These are phyloP conservation scores for Fimicolochytrium jonesii DNA, from an alignment of 192 early-diverging fungal species.

Conservation along the genomic window DNA sequence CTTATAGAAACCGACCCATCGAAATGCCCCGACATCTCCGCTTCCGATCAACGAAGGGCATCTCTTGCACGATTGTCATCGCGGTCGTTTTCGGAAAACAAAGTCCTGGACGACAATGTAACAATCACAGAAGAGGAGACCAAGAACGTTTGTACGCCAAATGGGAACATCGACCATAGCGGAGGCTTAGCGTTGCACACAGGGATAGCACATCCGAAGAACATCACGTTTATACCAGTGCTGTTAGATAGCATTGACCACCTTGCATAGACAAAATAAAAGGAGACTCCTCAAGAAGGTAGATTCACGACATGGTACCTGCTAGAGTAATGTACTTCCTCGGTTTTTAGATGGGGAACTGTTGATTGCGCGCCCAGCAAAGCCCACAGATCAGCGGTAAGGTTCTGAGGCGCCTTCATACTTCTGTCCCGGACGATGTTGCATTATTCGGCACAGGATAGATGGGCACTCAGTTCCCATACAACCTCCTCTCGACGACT, in stretches of 20 bases:
- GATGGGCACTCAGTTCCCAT: background rate
- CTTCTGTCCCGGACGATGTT: background rate
- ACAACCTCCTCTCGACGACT: background rate
- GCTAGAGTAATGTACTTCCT: background rate
- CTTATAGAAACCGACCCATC: slow-evolving; percentile 26
- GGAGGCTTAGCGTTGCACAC: background rate
- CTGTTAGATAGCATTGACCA: slow-evolving; percentile 38
- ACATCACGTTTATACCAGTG: slow-evolving; percentile 36
- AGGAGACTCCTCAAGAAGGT: background rate
- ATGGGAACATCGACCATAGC: background rate
- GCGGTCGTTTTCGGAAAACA: background rate
- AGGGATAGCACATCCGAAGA: slow-evolving; percentile 23
- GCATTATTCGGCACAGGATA: background rate
- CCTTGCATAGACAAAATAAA: slow-evolving; percentile 15
- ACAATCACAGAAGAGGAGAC: background rate
- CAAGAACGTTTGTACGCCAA: background rate
- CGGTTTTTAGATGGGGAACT: background rate
- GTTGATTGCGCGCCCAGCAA: background rate
- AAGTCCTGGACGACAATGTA: slow-evolving; percentile 26
- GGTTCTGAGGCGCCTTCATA: no score
- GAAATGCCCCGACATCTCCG: background rate
- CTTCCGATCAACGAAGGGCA: background rate
- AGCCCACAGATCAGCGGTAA: background rate
- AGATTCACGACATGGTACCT: background rate
- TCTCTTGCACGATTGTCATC: background rate